A percentile compares a stretch with the other conserved stretches of the same genome.
phyloP scores from a whole-genome alignment of 495 filamentous ascomycete genomes.

The Aspergillus mulundensis region DNA sequence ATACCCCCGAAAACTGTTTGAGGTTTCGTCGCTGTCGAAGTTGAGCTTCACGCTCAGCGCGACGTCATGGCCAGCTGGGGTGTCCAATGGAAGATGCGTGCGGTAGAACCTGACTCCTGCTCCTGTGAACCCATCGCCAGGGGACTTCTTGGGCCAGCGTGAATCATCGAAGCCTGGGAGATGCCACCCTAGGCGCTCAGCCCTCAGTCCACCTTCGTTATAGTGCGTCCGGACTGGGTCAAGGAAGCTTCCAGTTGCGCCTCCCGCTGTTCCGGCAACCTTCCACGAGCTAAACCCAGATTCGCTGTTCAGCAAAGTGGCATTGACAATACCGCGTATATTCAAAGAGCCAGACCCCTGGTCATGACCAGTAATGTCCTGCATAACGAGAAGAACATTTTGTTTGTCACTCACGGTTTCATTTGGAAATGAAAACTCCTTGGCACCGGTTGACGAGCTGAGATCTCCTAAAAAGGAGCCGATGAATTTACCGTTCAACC shows the following conservation, averaged over 20 bases:
- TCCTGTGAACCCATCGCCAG: constrained; percentile 46
- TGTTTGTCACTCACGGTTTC: constrained; percentile 19
- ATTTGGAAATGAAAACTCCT: constrained; percentile 30
- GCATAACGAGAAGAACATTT: constrained; percentile 62
- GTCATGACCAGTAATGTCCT: constrained; percentile 69
- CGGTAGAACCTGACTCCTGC: constrained; percentile 59
- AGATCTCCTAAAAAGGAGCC: constrained; percentile 49
- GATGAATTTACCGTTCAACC: constrained; percentile 50
- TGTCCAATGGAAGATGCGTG: constrained; percentile 49
- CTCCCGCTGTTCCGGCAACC: constrained; percentile 69
- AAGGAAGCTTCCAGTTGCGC: constrained; percentile 53
- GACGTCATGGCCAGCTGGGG: constrained; percentile 30
- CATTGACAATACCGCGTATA: constrained; percentile 62
- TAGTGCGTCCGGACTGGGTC: constrained; percentile 63
- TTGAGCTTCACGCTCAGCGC: not conserved
- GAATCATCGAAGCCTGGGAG: constrained; percentile 52
- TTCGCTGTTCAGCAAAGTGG: constrained; percentile 35
- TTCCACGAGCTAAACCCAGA: constrained; percentile 56
- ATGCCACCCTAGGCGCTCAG: constrained; percentile 65
- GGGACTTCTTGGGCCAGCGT: constrained; percentile 28
- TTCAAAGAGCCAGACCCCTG: constrained; percentile 60
- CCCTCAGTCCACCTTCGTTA: constrained; percentile 68
- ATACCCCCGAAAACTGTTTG: not conserved
- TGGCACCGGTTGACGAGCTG: constrained; percentile 27
- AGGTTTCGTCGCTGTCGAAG: too few relatives aligned